Evolutionary conservation across 2,329 filamentous ascomycete species (phyloP).

Genomic region (Pyrenochaeta sp.): DNA sequence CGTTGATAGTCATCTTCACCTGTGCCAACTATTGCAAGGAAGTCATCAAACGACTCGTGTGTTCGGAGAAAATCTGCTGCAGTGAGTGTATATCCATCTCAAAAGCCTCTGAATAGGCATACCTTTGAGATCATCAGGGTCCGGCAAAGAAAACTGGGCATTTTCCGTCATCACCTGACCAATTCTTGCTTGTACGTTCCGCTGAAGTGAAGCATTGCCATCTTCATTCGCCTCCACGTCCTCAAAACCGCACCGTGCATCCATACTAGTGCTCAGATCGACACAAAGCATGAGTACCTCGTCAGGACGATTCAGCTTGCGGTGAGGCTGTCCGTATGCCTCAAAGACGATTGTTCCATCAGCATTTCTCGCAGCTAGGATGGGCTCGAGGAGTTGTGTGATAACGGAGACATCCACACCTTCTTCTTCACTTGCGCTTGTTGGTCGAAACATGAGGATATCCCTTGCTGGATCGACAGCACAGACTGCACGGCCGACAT

Average conservation of each 20-base stretch:
- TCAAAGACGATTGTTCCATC: conserved; percentile 47
- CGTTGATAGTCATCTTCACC: conserved; percentile 9
- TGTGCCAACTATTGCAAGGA: conserved; percentile 29
- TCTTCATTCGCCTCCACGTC: conserved; percentile 35
- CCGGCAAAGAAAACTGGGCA: conserved; percentile 5
- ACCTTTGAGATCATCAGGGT: conserved; percentile 35
- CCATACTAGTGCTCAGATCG: conserved; percentile 46
- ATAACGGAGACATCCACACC: conserved; percentile 45
- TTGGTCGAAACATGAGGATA: conserved; percentile 43
- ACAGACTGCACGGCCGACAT: conserved; percentile 44
- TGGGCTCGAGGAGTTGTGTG: conserved; percentile 43
- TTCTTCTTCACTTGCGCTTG: conserved; percentile 28
- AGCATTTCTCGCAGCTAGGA: conserved; percentile 35
- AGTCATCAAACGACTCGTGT: conserved; percentile 38
- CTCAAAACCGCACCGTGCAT: conserved; percentile 32
- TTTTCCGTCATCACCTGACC: conserved; percentile 5
- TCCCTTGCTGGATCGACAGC: conserved; percentile 42
- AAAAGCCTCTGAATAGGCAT: too few relatives aligned
- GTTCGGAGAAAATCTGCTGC: conserved; percentile 22
- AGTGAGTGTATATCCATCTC: too few relatives aligned
- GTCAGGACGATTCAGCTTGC: conserved; percentile 37
- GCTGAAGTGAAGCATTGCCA: not conserved
- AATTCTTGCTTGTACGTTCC: not conserved
- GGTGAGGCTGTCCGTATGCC: conserved; percentile 36
- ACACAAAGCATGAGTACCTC: conserved; percentile 48